Percentiles rank a stretch among this genome's conserved stretches.
phyloP scores from a whole-genome alignment of 192 early-diverging fungal genomes.

The Diversispora epigaea region DNA sequence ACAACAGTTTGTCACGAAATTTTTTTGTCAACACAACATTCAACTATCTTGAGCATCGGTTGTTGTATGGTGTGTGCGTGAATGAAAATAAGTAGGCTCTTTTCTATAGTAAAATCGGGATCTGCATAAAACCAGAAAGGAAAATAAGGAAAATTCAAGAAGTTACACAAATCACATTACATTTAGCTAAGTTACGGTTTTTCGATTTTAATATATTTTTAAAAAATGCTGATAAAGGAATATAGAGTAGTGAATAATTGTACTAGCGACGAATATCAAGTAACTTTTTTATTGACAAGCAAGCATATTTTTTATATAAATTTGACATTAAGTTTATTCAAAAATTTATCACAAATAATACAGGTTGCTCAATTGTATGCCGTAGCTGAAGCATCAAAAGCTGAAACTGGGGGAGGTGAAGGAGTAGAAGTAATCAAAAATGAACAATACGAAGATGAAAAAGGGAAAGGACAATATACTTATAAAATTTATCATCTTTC shows the following conservation, averaged over 20 bases:
- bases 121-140: too few species aligned
- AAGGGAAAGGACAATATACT: slow-evolving; percentile 77
- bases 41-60: too few species aligned
- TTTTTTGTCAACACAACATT: too few species aligned
- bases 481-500: slow-evolving; percentile 70
- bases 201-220: too few species aligned
- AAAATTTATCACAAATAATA: too few species aligned
- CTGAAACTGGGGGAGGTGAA: slow-evolving; percentile 77
- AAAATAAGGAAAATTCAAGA: too few species aligned
- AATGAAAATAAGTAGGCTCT: too few species aligned
- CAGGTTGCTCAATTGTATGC: slow-evolving; percentile 71
- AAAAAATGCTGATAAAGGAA: slow-evolving; percentile 70
- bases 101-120: too few species aligned
- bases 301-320: slow-evolving; percentile 19
- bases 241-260: slow-evolving; percentile 78
- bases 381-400: slow-evolving; percentile 73
- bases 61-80: too few species aligned
- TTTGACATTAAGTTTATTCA: neutral
- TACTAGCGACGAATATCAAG: slow-evolving; percentile 70
- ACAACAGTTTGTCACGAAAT: too few species aligned
- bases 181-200: too few species aligned
- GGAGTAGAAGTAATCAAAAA: slow-evolving; percentile 78
- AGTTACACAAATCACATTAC: too few species aligned
- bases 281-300: slow-evolving; percentile 27
- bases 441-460: slow-evolving; percentile 73